Evolutionary conservation across 2,329 filamentous ascomycete species (phyloP), one percentile per base, ranked within the genome.

Genomic region (Periconia sp.): DNA sequence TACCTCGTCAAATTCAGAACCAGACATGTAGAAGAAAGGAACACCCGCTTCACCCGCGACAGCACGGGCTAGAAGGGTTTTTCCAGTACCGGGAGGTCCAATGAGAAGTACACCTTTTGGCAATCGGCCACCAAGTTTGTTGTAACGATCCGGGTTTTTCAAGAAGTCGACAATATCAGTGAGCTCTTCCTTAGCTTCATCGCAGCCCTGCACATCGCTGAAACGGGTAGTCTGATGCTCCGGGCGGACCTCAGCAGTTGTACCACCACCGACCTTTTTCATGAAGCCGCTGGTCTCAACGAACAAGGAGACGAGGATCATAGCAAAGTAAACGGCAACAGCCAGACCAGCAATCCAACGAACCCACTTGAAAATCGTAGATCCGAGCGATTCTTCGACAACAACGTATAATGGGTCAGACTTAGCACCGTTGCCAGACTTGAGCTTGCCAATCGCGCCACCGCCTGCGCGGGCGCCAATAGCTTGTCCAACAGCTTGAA

Each of bases 1-100:
- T 49, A 99, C 89, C 76, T 99, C 94, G 69, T 99, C 94, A 70
- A 99, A 99, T 74, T 99, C 94, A 54, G 91, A 96, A 47, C 94
- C 94, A 69, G 94, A 99, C 93, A 99, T 97, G 82, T 97, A 99
- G 82, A 97, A 99, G 82, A 99, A 99, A 1, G 94, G 94, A 17
- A 99, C 94, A 52, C 93, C 94, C 50, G 94, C 92, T 78, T 99
- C 94, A 49, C 94, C 94, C 45, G 94, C 94, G 56, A 99, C 94
- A 51, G 94, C 95, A 67, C 94, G 88, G 58, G 94, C 94, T 56
- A 99, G 84, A 41, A 99, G 84, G 13, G 94, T 99, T 79, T 99
- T 99, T 77, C 94, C 94, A 56, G 94, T 99, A 78, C 94, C 94
- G 49, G 94, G 94, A 69, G 94, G 94, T 0, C 94, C 94, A 68